phyloP scores from a whole-genome alignment of 164 flowering plant genomes.

The Cinnamomum micranthum region DNA sequence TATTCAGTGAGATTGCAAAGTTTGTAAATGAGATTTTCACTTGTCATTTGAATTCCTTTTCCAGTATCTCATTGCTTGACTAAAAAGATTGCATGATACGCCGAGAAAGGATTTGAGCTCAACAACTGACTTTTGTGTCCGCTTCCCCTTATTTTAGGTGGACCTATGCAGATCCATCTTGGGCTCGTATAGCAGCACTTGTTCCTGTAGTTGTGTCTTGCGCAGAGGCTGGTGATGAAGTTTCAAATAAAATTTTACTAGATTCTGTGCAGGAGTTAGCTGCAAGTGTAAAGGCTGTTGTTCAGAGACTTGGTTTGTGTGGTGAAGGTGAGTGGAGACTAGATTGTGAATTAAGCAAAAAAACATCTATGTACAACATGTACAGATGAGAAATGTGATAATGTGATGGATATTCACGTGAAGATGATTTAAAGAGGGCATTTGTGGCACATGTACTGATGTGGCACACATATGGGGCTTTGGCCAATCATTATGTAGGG shows the following conservation, averaged over 20 bases:
- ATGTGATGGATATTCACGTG: neutral
- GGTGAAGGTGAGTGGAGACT: slow-evolving; percentile 56
- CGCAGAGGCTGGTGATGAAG: slow-evolving; percentile 88
- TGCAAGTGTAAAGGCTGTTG: slow-evolving; percentile 83
- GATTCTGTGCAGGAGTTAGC: slow-evolving; percentile 82
- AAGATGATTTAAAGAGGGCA: neutral
- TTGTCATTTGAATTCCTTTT: neutral
- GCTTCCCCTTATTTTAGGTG: slow-evolving; percentile 33
- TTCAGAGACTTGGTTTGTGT: slow-evolving; percentile 66
- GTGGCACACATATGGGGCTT: neutral
- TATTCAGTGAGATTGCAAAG: no score
- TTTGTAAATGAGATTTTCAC: neutral
- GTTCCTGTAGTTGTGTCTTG: slow-evolving; percentile 85
- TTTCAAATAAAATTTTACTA: slow-evolving; percentile 59
- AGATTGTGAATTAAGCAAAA: neutral
- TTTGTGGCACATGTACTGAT: neutral
- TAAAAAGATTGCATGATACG: neutral
- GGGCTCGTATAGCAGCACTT: slow-evolving; percentile 98
- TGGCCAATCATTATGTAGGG: neutral
- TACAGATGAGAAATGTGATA: neutral
- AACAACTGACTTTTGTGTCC: slow-evolving; percentile 6
- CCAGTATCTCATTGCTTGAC: neutral
- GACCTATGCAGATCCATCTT: slow-evolving; percentile 96
- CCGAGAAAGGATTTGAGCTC: neutral
- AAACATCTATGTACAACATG: neutral